Evolutionary conservation across 768 basidiomycete genomes (phyloP), one percentile per base, ranked within the genome.

Genomic region (Tubosaeta sp.): DNA sequence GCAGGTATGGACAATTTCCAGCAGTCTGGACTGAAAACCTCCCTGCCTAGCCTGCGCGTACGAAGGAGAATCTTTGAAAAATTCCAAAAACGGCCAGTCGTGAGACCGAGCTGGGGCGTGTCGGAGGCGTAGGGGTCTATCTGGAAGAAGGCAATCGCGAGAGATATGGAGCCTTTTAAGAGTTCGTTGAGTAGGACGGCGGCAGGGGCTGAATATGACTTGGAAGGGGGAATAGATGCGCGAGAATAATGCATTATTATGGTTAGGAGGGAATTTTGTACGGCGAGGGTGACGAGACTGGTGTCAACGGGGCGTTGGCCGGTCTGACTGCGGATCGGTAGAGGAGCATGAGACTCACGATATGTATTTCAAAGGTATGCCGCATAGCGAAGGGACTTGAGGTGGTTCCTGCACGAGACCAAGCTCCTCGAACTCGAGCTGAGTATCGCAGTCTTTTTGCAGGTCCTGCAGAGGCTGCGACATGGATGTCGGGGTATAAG

Each of bases 1-100:
- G 95, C 94, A 21, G 95, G 95, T 63, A 98, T 93, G 40, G 94
- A 92, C 27, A 98, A 73, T 68, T 97, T 97, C 93, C 94, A 96
- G 69, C 95, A 96, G 70, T 98, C 95, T 12, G 78, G 72, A 55
- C 91, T 89, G 69, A 94, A 88, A 21, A 96, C 76, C 52, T 89
- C 87, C 53, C 77, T 76, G 44, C 71, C 74, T 18, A 93, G 67
- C 52, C 76, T 78, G 35, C 77, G 77, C 54, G 84, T 63, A 40
- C 87, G 81, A 22, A 68, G 69, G 6, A 71, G 47, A 50, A 76
- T 58, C 38, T 65, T 57, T 52, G 64, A 51, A 57, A 70, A 57
- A 44, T 64, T 65, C 71, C 73, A 70, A 64, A 63, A 59, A 68
- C 65, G 69, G 65, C 68, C 63, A 10, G 55, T 59, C 12, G 64